Evolutionary conservation across 1,139 yeast species (phyloP).

Genomic region (Eremothecium cymbalariae): DNA sequence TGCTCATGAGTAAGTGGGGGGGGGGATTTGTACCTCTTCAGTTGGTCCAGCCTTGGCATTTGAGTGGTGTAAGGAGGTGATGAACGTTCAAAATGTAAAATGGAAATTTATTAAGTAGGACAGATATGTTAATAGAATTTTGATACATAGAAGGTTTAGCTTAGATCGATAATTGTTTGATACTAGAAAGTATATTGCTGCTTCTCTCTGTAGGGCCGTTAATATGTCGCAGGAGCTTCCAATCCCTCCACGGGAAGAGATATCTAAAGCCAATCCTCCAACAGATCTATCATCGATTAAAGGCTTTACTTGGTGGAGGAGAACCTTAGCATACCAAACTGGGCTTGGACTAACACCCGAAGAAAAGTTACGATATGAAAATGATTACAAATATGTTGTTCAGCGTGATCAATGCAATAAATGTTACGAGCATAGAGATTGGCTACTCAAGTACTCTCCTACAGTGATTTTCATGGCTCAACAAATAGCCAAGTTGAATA

Average conservation of each 20-base stretch:
- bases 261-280: conserved; percentile 16
- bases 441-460: conserved; percentile 77
- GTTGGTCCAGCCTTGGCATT: too few relatives aligned
- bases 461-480: conserved; percentile 82
- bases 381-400: conserved; percentile 39
- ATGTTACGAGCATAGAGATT: conserved; percentile 68
- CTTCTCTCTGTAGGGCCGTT: too few relatives aligned
- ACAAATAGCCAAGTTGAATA: conserved; percentile 54
- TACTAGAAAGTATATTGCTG: too few relatives aligned
- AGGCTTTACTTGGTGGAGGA: conserved; percentile 79
- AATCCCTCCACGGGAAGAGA: conserved; percentile 14
- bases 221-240: too few relatives aligned
- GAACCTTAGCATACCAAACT: conserved; percentile 62
- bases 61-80: too few relatives aligned
- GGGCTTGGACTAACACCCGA: conserved; percentile 55
- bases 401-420: conserved; percentile 51
- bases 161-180: too few relatives aligned
- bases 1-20: too few relatives aligned
- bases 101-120: too few relatives aligned
- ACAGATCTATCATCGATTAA: conserved; percentile 14
- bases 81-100: too few relatives aligned
- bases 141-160: too few relatives aligned
- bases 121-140: too few relatives aligned
- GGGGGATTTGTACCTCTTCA: too few relatives aligned
- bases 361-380: conserved; percentile 51